These are phyloP conservation scores for Amorphotheca resinae DNA, from an alignment of 495 filamentous ascomycete species.

Conservation along the genomic window DNA sequence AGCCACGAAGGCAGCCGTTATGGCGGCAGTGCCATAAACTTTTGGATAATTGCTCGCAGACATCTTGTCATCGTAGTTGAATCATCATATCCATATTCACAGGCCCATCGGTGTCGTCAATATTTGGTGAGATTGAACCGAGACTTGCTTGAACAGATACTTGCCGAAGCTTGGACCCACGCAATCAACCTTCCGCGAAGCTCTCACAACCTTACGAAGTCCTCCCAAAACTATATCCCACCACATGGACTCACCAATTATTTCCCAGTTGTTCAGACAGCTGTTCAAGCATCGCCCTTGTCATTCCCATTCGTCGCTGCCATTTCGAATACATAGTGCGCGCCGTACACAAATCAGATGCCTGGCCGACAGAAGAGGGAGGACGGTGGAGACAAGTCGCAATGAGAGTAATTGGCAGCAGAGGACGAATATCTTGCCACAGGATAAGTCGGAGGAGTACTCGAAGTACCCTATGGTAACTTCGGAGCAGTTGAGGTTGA, in stretches of 20 bases:
- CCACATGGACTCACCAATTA: slow-evolving; percentile 70
- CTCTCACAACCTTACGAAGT: slow-evolving; percentile 8
- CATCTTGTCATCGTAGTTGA: slow-evolving; percentile 25
- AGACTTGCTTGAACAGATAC: neutral
- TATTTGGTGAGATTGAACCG: neutral
- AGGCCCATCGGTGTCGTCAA: no score
- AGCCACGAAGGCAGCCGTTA: slow-evolving; percentile 58
- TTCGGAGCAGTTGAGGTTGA: slow-evolving; percentile 55
- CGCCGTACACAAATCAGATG: slow-evolving; percentile 12
- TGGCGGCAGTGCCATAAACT: slow-evolving; percentile 42
- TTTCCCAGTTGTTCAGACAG: slow-evolving; percentile 68
- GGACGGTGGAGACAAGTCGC: slow-evolving; percentile 13
- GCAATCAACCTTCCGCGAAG: slow-evolving; percentile 5
- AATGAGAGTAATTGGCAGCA: slow-evolving; percentile 66
- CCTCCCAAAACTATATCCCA: neutral
- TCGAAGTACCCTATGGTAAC: slow-evolving; percentile 72
- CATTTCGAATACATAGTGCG: slow-evolving; percentile 29
- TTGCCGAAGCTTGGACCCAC: slow-evolving; percentile 19
- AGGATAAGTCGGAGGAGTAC: slow-evolving; percentile 70
- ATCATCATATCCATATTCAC: slow-evolving; percentile 1
- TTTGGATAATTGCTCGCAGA: slow-evolving; percentile 41
- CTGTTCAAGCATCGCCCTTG: slow-evolving; percentile 68
- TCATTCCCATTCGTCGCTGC: slow-evolving; percentile 33
- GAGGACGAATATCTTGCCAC: slow-evolving; percentile 52
- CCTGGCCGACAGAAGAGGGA: slow-evolving; percentile 8